These are phyloP conservation scores for Tulasnella sp. DNA, from an alignment of 768 basidiomycete genomes.

Conservation along the genomic window DNA sequence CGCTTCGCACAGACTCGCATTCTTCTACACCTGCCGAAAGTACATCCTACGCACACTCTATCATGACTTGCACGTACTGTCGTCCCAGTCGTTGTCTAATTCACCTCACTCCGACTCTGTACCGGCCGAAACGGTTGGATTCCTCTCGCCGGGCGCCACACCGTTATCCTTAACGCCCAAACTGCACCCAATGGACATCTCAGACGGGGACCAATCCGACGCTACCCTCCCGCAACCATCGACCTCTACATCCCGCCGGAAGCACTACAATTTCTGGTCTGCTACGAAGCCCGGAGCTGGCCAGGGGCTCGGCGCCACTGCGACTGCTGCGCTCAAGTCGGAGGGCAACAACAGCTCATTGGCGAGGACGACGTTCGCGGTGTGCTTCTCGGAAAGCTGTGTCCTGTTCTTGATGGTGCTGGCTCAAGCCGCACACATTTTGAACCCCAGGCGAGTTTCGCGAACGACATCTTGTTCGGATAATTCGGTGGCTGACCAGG, in stretches of 20 bases:
- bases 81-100: conserved; percentile 4
- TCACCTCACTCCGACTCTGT: not conserved
- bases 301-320: conserved; percentile 25
- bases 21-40: conserved; percentile 49
- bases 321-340: conserved; percentile 7
- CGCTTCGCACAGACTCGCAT: conserved; percentile 32
- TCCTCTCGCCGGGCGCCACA: conserved; percentile 16
- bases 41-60: conserved; percentile 49
- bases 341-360: conserved; percentile 35
- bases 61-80: conserved; percentile 37
- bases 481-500: not conserved
- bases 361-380: conserved; percentile 49
- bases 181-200: not conserved
- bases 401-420: conserved; percentile 61
- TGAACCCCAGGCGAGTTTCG: conserved; percentile 42
- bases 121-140: conserved; percentile 6
- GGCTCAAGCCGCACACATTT: conserved; percentile 48
- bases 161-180: not conserved
- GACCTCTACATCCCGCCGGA: conserved; percentile 24
- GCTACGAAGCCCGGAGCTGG: conserved; percentile 29
- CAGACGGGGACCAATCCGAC: conserved; percentile 10
- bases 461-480: not conserved
- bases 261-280: not conserved
- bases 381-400: conserved; percentile 65
- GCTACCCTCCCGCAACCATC: conserved; percentile 17